A percentile compares a stretch with the other conserved stretches of the same genome.
Evolutionary conservation across 1,284 basidiomycete genomes (phyloP).

Genomic region (Pterulicium gracile): DNA sequence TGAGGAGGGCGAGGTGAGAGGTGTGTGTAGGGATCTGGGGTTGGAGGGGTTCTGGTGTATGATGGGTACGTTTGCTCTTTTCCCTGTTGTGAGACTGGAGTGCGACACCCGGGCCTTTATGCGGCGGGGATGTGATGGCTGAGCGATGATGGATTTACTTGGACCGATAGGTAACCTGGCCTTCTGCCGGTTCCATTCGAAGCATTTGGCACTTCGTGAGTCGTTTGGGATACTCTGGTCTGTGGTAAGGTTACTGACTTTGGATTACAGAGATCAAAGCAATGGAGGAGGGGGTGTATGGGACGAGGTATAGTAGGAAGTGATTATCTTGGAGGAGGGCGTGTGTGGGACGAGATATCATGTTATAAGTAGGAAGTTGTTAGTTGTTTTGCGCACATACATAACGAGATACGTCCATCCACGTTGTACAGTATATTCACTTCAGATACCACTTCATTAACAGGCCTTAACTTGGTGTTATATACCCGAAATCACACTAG

Average conservation of each 20-base stretch:
- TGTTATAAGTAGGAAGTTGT: no score
- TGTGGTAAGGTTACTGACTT: not conserved
- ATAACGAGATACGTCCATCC: no score
- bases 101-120: not conserved
- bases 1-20: conserved; percentile 51
- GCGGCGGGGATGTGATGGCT: no score
- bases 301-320: conserved; percentile 14
- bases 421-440: no score
- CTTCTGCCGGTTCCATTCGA: conserved; percentile 33
- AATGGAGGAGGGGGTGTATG: conserved; percentile 39
- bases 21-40: conserved; percentile 41
- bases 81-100: not conserved
- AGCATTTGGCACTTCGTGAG: conserved; percentile 34
- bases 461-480: no score
- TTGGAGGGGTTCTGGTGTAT: conserved; percentile 42
- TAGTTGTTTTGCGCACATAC: no score
- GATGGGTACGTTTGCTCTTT: conserved; percentile 25
- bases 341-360: no score
- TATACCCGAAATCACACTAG: no score
- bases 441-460: no score
- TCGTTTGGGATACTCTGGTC: conserved; percentile 7
- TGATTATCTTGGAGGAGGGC: no score
- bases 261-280: conserved; percentile 46
- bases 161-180: conserved; percentile 29
- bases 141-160: not conserved